Conservation (phyloP, 768 basidiomycete species). For the Leccinum disarticulatum region DNA sequence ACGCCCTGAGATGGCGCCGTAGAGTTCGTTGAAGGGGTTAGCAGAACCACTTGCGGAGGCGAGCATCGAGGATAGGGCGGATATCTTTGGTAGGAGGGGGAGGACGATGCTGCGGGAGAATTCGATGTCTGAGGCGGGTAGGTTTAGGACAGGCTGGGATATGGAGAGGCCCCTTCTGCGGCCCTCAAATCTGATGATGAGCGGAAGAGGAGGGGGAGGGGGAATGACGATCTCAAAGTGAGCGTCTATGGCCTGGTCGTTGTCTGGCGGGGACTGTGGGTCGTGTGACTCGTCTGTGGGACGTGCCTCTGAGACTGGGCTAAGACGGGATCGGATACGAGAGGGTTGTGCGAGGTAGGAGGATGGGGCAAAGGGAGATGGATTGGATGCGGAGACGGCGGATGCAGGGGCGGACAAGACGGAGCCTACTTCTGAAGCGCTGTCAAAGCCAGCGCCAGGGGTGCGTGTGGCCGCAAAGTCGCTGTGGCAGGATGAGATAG, state of each 20-base stretch:
- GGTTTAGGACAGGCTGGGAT: slow-evolving; percentile 22
- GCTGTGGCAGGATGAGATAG: slow-evolving; percentile 35
- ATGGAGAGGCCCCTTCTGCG: slow-evolving; percentile 33
- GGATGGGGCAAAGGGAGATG: slow-evolving; percentile 52
- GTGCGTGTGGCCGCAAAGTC: slow-evolving; percentile 67
- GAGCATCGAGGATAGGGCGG: slow-evolving; percentile 73
- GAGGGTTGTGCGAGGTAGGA: slow-evolving; percentile 37
- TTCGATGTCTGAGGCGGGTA: slow-evolving; percentile 29
- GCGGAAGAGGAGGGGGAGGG: slow-evolving; percentile 25
- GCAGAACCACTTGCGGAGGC: slow-evolving; percentile 59
- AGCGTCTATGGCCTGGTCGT: slow-evolving; percentile 35
- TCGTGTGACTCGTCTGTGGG: slow-evolving; percentile 31
- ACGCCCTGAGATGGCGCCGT: slow-evolving; percentile 81
- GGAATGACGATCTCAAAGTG: slow-evolving; percentile 60
- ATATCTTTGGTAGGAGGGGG: slow-evolving; percentile 46
- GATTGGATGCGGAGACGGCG: slow-evolving; percentile 51
- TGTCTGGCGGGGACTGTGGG: slow-evolving; percentile 20
- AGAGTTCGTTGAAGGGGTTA: slow-evolving; percentile 88
- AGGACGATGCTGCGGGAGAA: slow-evolving; percentile 56
- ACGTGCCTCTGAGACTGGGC: slow-evolving; percentile 61
- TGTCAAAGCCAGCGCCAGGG: slow-evolving; percentile 51
- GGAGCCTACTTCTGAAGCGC: slow-evolving; percentile 63
- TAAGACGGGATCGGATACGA: slow-evolving; percentile 50
- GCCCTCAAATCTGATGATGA: slow-evolving; percentile 23
- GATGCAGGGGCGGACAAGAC: slow-evolving; percentile 53